Evolutionary conservation across 495 filamentous ascomycete genomes (phyloP), one percentile per base, ranked within the genome.

Genomic region (Filosporella fistucella): DNA sequence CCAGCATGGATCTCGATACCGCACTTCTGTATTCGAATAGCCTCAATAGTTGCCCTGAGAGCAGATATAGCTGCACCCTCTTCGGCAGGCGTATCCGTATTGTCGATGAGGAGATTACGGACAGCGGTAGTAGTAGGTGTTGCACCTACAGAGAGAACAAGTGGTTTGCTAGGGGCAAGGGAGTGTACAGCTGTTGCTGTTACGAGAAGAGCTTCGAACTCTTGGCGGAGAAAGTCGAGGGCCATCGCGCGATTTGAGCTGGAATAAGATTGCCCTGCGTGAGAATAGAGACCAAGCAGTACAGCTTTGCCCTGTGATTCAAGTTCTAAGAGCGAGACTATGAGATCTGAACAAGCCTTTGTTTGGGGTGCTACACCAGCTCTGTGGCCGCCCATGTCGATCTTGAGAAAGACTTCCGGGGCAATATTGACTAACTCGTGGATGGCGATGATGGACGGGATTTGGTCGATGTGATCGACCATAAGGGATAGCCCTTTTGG

Each of bases 341-440:
- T 51, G 0, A 90, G 60, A 0, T 60, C 55, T 1, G 61, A 54
- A 51, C 84, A 80, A 9, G 65, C 66, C 1, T 71, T 49, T 0
- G 76, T 76, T n/a, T 62, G 40, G 0, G 79, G 71, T 0, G 67
- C 49, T 0, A 91, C 65, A 22, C 89, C 89, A 1, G 88, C 88
- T 3, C 89, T 84, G 59, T 81, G 76, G 62, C 82, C 82, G 13
- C 86, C 86, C 10, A 84, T 81, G 62, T 95, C 87, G 12, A 95
- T 75, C 50, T 93, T 94, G 53, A 93, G 63, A 59, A 84, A 91
- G 33, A 87, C 62, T 7, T 68, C 65, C 12, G 74, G 75, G 0
- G 70, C 53, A 49, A 72, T 65, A 1, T 65, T 63, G 0, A 76
- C 55, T 1, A 60, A 34, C 4, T 56, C 47, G 29, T 58, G 49